Conservation (phyloP, 352 stramenopile genomes). For the Globisporangium takayamanum region DNA sequence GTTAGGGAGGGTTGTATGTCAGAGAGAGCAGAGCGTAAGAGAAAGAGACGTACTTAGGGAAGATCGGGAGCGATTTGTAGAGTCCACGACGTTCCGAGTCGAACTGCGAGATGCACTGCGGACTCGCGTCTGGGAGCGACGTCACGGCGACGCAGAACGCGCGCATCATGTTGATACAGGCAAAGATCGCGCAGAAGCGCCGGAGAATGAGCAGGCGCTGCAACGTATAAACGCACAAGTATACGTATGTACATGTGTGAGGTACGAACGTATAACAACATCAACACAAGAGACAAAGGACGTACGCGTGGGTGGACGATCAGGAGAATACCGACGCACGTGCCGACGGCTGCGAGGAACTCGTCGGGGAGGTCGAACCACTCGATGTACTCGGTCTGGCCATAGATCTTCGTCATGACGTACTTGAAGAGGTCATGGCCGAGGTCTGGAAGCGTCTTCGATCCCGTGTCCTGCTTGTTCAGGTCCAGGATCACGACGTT, state of each 20-base stretch:
- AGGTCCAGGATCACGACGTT: conserved; percentile 77
- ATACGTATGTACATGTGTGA: neutral
- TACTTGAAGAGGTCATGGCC: conserved; percentile 85
- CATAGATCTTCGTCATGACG: conserved; percentile 82
- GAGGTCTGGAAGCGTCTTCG: conserved; percentile 78
- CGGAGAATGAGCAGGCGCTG: conserved; percentile 78
- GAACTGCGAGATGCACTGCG: conserved; percentile 86
- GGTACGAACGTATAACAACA: neutral
- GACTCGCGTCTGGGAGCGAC: conserved; percentile 79
- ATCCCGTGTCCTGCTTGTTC: conserved; percentile 41
- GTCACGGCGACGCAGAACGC: conserved; percentile 78
- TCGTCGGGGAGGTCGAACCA: conserved; percentile 83
- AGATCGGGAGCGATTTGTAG: conserved; percentile 84
- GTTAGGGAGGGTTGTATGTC: neutral
- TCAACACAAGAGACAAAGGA: neutral
- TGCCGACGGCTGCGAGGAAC: conserved; percentile 69
- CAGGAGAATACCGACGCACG: conserved; percentile 59
- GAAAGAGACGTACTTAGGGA: conserved; percentile 55
- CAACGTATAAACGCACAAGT: neutral
- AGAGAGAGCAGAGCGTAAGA: neutral
- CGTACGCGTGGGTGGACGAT: conserved; percentile 73
- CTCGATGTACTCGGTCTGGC: conserved; percentile 64
- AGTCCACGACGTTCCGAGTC: conserved; percentile 31
- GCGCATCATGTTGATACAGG: conserved; percentile 82
- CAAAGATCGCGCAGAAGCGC: conserved; percentile 82